Evolutionary conservation across 495 filamentous ascomycete genomes (phyloP).

Genomic region (Pseudomonodictys pantanalensis): DNA sequence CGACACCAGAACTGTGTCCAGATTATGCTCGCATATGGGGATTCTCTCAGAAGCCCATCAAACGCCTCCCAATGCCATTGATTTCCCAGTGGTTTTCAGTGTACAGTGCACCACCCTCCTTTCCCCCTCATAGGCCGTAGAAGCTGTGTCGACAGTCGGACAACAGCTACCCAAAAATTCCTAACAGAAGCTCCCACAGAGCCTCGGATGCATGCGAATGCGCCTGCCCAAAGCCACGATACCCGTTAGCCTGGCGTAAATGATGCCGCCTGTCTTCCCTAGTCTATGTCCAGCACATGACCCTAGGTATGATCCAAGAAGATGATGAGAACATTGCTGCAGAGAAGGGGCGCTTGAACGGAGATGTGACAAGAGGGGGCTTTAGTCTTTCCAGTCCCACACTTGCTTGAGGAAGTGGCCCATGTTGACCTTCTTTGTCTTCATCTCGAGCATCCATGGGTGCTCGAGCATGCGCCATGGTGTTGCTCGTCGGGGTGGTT

Average conservation of each 20-base stretch:
- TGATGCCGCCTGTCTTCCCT: conserved; percentile 18
- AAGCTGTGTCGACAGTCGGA: too few relatives aligned
- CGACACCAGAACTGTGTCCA: background rate
- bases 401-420: conserved; percentile 84
- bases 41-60: conserved; percentile 5
- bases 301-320: conserved; percentile 23
- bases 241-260: conserved; percentile 7
- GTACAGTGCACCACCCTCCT: background rate
- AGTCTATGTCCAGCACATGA: conserved; percentile 35
- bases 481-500: conserved; percentile 76
- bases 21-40: too few relatives aligned
- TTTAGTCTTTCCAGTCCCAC: conserved; percentile 79
- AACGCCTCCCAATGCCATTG: conserved; percentile 26
- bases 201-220: conserved; percentile 12
- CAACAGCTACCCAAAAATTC: too few relatives aligned
- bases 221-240: background rate
- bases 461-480: conserved; percentile 99
- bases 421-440: conserved; percentile 94
- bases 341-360: conserved; percentile 8
- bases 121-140: background rate
- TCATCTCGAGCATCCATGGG: conserved; percentile 97
- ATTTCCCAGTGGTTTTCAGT: too few relatives aligned
- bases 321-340: conserved; percentile 14
- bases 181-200: too few relatives aligned
- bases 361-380: background rate